Evolutionary conservation across 164 flowering plant species (phyloP), one percentile per base, ranked within the genome.

Genomic region (Stephania cephalantha): DNA sequence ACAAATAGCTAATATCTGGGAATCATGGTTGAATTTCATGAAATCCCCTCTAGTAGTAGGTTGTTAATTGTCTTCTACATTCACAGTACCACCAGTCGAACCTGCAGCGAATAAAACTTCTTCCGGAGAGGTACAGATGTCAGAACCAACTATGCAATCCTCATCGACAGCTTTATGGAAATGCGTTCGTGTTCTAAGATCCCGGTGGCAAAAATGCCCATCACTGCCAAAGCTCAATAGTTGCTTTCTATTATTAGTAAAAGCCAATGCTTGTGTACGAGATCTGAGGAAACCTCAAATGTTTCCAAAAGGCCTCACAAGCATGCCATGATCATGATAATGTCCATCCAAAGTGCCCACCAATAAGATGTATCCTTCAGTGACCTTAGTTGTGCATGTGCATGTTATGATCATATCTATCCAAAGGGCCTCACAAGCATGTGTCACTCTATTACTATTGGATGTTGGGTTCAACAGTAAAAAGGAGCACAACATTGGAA

Each of bases 181-280:
- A 77, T 97, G 93, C 29, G 85, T 74, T 77, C 89, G 82, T 52
- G 89, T 93, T 78, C 99, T 88, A 79, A 95, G 71, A 77, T 95
- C 99, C 99, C 99, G 93, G 64, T 91, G 97, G 74, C 93, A 95
- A 48, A 95, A 77, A 76, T 91, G 90, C 25, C 98, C 98, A 78
- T 95, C 99, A 9, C 97, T 98, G 10, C 99, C 99, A 20, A 90
- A 83, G 85, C 94, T 90, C 80, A 95, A 63, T 69, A 95, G 81
- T 15, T 91, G 85, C 50, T 78, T 81, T 46, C 97, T 97, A 79
- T 86, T 88, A 63, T 86, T 81, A 18, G 95, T 77, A 81, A 95
- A 93, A 42, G 97, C 94, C 72, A 95, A 70, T 30, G 95, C 85
- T 1, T 93, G 90, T 45, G 81, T 90, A 17, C 82, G 71, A 97